phyloP scores from a whole-genome alignment of 2,329 filamentous ascomycete species.

The Trichoderma citrinoviride region DNA sequence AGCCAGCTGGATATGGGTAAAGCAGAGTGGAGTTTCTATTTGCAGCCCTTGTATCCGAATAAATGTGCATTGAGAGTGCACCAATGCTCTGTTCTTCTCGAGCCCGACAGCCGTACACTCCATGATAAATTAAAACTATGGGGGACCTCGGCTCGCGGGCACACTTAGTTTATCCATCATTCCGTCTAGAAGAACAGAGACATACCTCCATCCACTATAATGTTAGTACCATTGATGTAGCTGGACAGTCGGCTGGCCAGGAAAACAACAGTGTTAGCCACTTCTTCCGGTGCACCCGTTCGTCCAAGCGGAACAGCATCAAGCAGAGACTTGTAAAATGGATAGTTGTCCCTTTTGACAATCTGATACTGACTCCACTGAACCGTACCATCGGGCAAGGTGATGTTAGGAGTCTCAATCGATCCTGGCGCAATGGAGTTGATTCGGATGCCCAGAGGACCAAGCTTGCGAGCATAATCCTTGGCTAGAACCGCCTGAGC shows the following conservation, averaged over 20 bases:
- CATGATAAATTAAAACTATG: too few species aligned
- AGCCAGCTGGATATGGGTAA: too few species aligned
- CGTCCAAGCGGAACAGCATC: constrained; percentile 23
- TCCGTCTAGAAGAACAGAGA: background rate
- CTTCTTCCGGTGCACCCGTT: constrained; percentile 25
- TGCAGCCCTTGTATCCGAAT: too few species aligned
- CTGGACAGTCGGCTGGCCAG: constrained; percentile 27
- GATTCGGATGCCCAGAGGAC: constrained; percentile 27
- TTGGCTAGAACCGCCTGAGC: constrained; percentile 29
- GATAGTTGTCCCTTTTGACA: constrained; percentile 18
- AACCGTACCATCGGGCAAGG: constrained; percentile 25
- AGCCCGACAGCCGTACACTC: too few species aligned
- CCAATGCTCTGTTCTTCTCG: too few species aligned
- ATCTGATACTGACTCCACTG: constrained; percentile 26
- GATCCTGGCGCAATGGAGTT: constrained; percentile 27
- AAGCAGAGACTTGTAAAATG: constrained; percentile 14
- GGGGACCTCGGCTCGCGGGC: background rate
- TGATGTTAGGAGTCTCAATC: constrained; percentile 25
- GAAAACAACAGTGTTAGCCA: constrained; percentile 29
- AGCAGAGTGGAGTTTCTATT: too few species aligned
- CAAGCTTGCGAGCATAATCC: constrained; percentile 26
- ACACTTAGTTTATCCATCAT: background rate
- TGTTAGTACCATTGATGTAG: constrained; percentile 26
- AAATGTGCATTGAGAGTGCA: too few species aligned
- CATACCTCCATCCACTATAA: constrained; percentile 28